Percentiles rank a stretch among this genome's conserved stretches.
phyloP scores from a whole-genome alignment of 139 green algal species.

The Desmodesmus armatus region DNA sequence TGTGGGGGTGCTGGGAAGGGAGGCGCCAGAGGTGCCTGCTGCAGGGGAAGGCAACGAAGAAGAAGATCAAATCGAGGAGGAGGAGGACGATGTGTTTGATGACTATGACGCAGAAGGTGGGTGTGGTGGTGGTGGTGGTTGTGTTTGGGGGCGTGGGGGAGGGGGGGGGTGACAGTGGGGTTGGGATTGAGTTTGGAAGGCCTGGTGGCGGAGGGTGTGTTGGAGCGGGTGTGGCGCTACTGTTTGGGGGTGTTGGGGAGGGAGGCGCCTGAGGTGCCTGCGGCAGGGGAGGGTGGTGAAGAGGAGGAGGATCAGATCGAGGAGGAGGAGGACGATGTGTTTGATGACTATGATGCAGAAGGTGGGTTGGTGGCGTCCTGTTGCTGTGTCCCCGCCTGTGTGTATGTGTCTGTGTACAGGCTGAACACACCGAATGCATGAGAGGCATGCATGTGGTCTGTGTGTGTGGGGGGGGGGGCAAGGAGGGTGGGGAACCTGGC shows the following conservation, averaged over 20 bases:
- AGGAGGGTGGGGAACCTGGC: too few species aligned
- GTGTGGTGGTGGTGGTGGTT: too few species aligned
- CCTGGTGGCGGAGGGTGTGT: too few species aligned
- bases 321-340: not conserved
- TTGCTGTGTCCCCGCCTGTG: too few species aligned
- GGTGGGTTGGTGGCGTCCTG: constrained; percentile 9
- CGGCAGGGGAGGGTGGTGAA: not conserved
- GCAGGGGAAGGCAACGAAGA: not conserved
- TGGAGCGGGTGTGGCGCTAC: constrained; percentile 24
- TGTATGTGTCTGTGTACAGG: too few species aligned
- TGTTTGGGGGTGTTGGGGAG: not conserved
- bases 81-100: not conserved
- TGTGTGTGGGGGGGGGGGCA: too few species aligned
- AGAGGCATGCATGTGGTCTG: too few species aligned
- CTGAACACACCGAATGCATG: too few species aligned
- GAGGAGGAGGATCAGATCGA: not conserved
- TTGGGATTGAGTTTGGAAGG: too few species aligned
- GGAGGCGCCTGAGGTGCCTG: not conserved
- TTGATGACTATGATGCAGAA: constrained; percentile 23
- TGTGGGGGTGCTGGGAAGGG: not conserved
- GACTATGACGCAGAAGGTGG: constrained; percentile 18
- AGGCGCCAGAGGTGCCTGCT: not conserved
- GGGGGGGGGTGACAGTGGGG: too few species aligned
- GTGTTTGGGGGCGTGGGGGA: too few species aligned
- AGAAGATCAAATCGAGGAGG: not conserved